These are phyloP conservation scores for Globisporangium echinulatum DNA, from an alignment of 352 stramenopile genomes.

Conservation along the genomic window DNA sequence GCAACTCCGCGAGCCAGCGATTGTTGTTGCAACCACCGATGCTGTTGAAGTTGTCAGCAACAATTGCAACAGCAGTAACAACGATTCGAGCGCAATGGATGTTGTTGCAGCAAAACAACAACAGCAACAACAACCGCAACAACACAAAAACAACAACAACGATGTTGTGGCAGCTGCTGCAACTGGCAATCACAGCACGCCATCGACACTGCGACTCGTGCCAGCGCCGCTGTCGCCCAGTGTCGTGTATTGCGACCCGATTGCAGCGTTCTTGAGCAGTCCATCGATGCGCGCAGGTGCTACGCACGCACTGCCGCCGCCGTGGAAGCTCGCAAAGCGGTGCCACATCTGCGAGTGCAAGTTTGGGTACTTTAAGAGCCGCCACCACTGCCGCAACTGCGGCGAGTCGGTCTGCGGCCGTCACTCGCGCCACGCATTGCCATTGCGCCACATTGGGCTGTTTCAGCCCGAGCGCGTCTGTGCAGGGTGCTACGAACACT, in stretches of 20 bases:
- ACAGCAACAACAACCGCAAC: neutral
- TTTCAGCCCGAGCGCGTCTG: constrained; percentile 66
- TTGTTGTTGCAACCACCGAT: no score
- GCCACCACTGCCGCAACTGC: constrained; percentile 82
- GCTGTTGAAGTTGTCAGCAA: neutral
- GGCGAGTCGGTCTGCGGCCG: constrained; percentile 70
- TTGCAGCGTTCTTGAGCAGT: constrained; percentile 11
- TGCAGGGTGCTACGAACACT: constrained; percentile 40
- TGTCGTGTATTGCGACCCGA: constrained; percentile 11
- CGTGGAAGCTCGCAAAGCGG: constrained; percentile 50
- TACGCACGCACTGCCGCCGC: constrained; percentile 19
- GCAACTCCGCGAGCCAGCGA: constrained; percentile 1
- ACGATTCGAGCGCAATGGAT: no score
- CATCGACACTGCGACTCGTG: no score
- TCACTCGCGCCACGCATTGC: constrained; percentile 54
- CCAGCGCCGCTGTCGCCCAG: neutral
- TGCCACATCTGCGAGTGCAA: constrained; percentile 65
- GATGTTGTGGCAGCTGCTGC: neutral
- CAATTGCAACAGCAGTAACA: neutral
- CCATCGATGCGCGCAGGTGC: constrained; percentile 9
- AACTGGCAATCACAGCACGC: no score
- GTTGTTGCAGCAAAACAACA: neutral
- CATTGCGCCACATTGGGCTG: constrained; percentile 52
- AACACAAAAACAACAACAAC: neutral
- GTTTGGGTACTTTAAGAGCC: constrained; percentile 72